Evolutionary conservation across 768 basidiomycete genomes (phyloP).

Genomic region (Lactifluus hygrophoroides): DNA sequence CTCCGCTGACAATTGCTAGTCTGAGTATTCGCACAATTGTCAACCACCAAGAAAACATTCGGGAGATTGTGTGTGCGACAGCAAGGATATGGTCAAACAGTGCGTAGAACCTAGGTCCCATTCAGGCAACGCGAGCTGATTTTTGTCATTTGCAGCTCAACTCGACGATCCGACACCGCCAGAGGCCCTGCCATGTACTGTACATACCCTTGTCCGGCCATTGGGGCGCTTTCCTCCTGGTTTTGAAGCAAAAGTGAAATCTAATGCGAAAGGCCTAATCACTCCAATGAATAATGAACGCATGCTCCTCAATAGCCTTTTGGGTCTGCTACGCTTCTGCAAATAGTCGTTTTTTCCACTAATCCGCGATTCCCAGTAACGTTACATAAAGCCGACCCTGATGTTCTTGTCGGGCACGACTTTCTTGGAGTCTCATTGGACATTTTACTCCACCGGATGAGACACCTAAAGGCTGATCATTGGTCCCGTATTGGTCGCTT

Average conservation of each 20-base stretch:
- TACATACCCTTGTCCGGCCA: slow-evolving; percentile 85
- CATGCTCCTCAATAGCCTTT: slow-evolving; percentile 71
- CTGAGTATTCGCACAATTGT: slow-evolving; percentile 83
- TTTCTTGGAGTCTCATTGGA: slow-evolving; percentile 87
- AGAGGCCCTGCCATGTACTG: slow-evolving; percentile 71
- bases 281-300: slow-evolving; percentile 74
- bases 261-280: slow-evolving; percentile 59
- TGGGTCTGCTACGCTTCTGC: slow-evolving; percentile 39
- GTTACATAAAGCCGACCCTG: slow-evolving; percentile 86
- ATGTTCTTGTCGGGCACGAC: slow-evolving; percentile 91
- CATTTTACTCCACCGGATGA: slow-evolving; percentile 84
- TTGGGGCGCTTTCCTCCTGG: slow-evolving; percentile 78
- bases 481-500: slow-evolving; percentile 94
- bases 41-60: slow-evolving; percentile 88
- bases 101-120: slow-evolving; percentile 27
- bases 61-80: slow-evolving; percentile 85
- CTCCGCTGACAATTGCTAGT: slow-evolving; percentile 87
- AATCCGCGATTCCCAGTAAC: slow-evolving; percentile 32
- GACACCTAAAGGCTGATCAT: slow-evolving; percentile 82
- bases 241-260: slow-evolving; percentile 65
- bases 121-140: background rate
- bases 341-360: background rate
- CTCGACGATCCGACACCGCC: slow-evolving; percentile 91
- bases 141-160: slow-evolving; percentile 42
- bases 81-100: slow-evolving; percentile 76